Percentiles rank a stretch among this genome's conserved stretches.
These are phyloP conservation scores for Cyclanthera cordifolia DNA, from an alignment of 306 rosid species.

Conservation along the genomic window DNA sequence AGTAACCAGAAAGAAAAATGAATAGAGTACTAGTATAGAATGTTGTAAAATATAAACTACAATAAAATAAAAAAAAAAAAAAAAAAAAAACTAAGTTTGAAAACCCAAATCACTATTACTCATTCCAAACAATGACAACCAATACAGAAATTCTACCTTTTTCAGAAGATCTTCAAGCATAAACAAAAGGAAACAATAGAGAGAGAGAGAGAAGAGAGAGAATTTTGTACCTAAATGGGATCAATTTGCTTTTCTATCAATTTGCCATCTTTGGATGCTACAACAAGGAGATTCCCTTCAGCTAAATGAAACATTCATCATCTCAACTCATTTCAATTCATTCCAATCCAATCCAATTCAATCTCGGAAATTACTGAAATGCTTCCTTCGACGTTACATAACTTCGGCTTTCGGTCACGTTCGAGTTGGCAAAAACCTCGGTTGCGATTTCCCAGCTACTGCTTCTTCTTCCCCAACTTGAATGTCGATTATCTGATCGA, in stretches of 20 bases:
- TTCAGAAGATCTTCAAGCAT: conserved; percentile 5
- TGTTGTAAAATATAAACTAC: background rate
- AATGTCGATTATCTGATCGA: conserved; percentile 53
- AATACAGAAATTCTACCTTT: conserved; percentile 8
- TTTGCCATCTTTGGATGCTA: background rate
- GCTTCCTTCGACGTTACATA: conserved; percentile 40
- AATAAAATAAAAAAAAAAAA: background rate
- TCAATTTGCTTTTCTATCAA: background rate
- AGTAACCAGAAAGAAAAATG: conserved; percentile 7
- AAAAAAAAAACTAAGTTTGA: background rate
- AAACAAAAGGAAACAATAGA: background rate
- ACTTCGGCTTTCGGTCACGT: conserved; percentile 62
- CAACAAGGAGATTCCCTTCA: background rate
- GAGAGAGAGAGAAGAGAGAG: background rate
- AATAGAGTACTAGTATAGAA: background rate
- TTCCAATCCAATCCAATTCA: too few relatives aligned
- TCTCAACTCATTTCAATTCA: conserved; percentile 2
- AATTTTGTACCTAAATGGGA: conserved; percentile 10
- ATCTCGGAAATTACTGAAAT: conserved; percentile 25
- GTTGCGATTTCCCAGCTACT: conserved; percentile 79
- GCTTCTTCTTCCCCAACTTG: conserved; percentile 76
- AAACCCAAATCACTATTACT: conserved; percentile 6
- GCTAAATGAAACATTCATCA: background rate
- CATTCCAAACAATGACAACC: conserved; percentile 43
- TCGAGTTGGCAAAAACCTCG: conserved; percentile 45